Conservation (phyloP, 345 rosid genomes). For the Lepidium africanum region DNA sequence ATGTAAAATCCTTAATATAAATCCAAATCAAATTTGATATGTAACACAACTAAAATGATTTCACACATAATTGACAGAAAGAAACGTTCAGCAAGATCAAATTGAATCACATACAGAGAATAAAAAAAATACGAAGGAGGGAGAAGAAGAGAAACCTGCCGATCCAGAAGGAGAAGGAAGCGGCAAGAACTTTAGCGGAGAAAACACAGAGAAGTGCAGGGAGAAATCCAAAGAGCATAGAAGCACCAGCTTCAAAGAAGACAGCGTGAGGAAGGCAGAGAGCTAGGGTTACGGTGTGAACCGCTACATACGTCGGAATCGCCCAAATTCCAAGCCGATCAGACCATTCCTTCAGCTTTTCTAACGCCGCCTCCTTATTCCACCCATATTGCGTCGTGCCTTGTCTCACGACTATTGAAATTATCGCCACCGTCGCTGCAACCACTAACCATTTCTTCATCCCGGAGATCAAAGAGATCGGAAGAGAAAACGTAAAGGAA, state of each 20-base stretch:
- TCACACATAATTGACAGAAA: not conserved
- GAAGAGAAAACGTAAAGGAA: not conserved
- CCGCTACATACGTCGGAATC: constrained; percentile 69
- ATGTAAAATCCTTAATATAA: not conserved
- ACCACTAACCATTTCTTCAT: constrained; percentile 54
- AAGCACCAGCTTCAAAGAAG: constrained; percentile 87
- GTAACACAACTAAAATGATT: not conserved
- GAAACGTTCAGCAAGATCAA: not conserved
- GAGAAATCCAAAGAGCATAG: constrained; percentile 76
- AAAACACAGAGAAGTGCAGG: constrained; percentile 76
- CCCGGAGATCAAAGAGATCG: not conserved
- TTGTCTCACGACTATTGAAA: constrained; percentile 33
- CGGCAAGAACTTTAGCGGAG: constrained; percentile 73
- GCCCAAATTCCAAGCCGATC: constrained; percentile 79
- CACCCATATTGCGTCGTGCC: constrained; percentile 30
- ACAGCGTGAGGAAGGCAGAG: constrained; percentile 83
- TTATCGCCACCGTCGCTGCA: constrained; percentile 27
- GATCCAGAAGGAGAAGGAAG: constrained; percentile 85
- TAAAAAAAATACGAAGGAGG: not conserved
- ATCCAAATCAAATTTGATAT: not conserved
- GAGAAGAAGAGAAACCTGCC: constrained; percentile 48
- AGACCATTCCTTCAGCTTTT: constrained; percentile 44
- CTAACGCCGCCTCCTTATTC: constrained; percentile 50
- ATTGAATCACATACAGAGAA: not conserved
- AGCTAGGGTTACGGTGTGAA: constrained; percentile 68